Base-by-base conservation (phyloP, 192 early-diverging fungal genomes). In the Gamsiella multidivaricata region DNA sequence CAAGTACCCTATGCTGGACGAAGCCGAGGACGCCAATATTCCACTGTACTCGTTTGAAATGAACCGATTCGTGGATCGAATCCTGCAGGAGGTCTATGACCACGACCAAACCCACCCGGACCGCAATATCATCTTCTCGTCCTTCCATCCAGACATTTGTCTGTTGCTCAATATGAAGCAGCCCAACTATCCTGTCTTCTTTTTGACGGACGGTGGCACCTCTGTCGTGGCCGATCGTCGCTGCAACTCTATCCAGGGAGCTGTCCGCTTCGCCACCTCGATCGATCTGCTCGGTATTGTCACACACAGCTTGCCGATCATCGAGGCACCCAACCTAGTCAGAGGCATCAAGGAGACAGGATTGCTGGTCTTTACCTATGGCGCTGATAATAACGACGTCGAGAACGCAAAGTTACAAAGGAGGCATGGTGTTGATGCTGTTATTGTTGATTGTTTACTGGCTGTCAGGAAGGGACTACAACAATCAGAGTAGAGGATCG, bases 1-100 rank as follows among this genome's bases (percentile, higher is more conserved):
- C 80, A 98, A 98, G 81, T 98, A 97, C 61, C 97, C 97, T 6
- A 93, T 94, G 88, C 81, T 93, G 7, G 91, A 96, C 59, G 97
- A 98, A 69, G 93, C 95, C 39, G 92, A 95, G 79, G 82, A 83
- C 32, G 90, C 89, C 26, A 85, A 87, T 32, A 81, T 98, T 15
- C 86, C 78, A 14, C 68, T 85, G 15, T 86, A 87, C 56, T 60
- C 81, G 8, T 88, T 90, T 33, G 97, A 97, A 66, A 80, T 94
- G 63, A 97, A 98, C 71, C 67, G 85, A 18, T 98, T 93, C 79
- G 89, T 94, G 5, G 96, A 98, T 69, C 80, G 86, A 14, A 95
- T 98, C 39, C 81, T 98, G 9, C 72, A 94, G 7, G 89, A 91
- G 43, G 89, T 96, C 20, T 93, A 92, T 63, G 80, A 88, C 11